Percentiles rank a stretch among this genome's conserved stretches.
Conservation (phyloP, 2,329 filamentous ascomycete genomes). For the Arthroderma sp. region DNA sequence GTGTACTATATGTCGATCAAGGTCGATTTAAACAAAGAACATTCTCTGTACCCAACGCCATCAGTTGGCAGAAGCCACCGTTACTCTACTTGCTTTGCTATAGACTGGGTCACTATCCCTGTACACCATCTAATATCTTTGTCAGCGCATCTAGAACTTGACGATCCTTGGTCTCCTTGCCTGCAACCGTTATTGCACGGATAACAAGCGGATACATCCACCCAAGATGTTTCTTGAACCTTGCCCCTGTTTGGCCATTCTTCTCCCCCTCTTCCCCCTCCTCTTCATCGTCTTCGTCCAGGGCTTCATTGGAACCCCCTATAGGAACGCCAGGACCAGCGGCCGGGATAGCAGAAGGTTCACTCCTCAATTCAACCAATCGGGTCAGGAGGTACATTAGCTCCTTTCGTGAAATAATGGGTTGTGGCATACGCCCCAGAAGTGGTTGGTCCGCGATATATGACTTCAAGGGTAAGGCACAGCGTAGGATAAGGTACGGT, state of each 20-base stretch:
- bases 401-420: conserved; percentile 66
- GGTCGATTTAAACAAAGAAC: not conserved
- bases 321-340: conserved; percentile 12
- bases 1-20: not conserved
- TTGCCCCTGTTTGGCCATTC: not conserved
- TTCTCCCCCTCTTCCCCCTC: not conserved
- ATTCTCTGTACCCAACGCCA: not conserved
- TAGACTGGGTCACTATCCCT: not conserved
- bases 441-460: conserved; percentile 89
- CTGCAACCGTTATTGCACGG: conserved; percentile 28
- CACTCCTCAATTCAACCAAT: conserved; percentile 56
- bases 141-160: conserved; percentile 40
- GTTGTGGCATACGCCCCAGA: conserved; percentile 78
- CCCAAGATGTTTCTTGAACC: conserved; percentile 61
- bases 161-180: conserved; percentile 30
- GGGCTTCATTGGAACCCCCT: conserved; percentile 19
- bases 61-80: not conserved
- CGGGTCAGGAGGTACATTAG: conserved; percentile 58
- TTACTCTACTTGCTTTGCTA: conserved; percentile 1
- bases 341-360: conserved; percentile 56
- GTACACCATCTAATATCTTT: conserved; percentile 42
- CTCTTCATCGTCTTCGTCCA: conserved; percentile 14
- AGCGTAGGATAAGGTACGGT: conserved; percentile 70
- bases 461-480: conserved; percentile 64
- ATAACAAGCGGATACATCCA: conserved; percentile 63